Evolutionary conservation across 1,284 basidiomycete species (phyloP).

Genomic region (Lentinula novae-zelandiae): DNA sequence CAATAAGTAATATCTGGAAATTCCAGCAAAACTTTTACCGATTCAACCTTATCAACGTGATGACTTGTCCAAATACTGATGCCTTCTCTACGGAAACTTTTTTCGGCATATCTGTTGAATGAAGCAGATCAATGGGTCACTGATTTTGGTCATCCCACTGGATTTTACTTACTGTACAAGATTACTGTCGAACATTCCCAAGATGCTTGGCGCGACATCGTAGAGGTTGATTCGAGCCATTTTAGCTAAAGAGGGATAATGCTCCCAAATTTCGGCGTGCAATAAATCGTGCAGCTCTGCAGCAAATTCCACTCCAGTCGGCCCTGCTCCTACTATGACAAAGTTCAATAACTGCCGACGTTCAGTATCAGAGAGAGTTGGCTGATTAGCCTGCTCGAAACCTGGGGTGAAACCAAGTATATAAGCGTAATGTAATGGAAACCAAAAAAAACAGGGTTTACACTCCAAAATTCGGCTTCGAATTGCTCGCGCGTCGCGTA

Average conservation of each 20-base stretch:
- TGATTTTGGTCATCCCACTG: constrained; percentile 19
- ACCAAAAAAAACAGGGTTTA: constrained; percentile 25
- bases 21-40: constrained; percentile 13
- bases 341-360: constrained; percentile 71
- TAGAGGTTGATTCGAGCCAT: constrained; percentile 72
- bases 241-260: constrained; percentile 62
- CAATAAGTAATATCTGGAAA: not conserved
- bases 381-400: constrained; percentile 80
- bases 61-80: constrained; percentile 76
- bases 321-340: constrained; percentile 78
- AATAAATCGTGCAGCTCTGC: constrained; percentile 87
- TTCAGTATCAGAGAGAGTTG: constrained; percentile 61
- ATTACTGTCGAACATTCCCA: constrained; percentile 74
- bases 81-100: constrained; percentile 74
- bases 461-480: constrained; percentile 73
- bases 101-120: constrained; percentile 56
- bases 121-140: constrained; percentile 14
- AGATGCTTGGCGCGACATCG: constrained; percentile 79
- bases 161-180: constrained; percentile 55
- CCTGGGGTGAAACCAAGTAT: constrained; percentile 30
- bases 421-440: not conserved
- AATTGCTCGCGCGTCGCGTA: constrained; percentile 79
- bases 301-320: constrained; percentile 81
- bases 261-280: constrained; percentile 65
- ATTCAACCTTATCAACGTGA: constrained; percentile 76